Evolutionary conservation across 306 rosid genomes (phyloP), one percentile per base, ranked within the genome.

Genomic region (Hippophae tibetana): DNA sequence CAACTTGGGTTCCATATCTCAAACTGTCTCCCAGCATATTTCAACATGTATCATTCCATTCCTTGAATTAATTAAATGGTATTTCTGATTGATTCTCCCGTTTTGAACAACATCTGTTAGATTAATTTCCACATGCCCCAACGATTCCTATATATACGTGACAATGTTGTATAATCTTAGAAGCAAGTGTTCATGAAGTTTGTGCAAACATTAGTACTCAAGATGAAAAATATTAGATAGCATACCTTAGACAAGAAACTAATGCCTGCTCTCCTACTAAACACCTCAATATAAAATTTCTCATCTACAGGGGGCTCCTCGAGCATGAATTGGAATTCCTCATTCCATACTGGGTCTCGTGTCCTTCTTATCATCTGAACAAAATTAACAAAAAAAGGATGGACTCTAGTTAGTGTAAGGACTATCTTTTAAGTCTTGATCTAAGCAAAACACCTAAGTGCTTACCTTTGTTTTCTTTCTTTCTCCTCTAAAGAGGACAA

Each of bases 251-350:
- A 67, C 27, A 64, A 72, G 69, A 87, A 78, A 63, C 82, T 72
- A 23, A 87, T 60, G 54, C 47, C 46, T 23, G 69, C 72, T 58
- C 86, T 61, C 84, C 67, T 85, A 77, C 86, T 89, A 68, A 77
- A 18, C 42, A 92, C 88, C 65, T 88, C 90, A 47, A 92, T 64
- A 63, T 78, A 75, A 65, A 92, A 58, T 74, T 84, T 88, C 70
- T 87, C 95, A 50, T 80, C 71, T 27, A 68, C 70, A 48, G 99
- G 99, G 62, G 96, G 82, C 75, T 92, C 90, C 77, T 88, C 95
- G 7, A 92, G 85, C 88, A 81, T 68, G 65, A 92, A 92, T 45
- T 82, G 78, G 65, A 92, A 92, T 63, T 92, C 96, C 70, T 88
- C 93, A 55, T 82, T 82, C 99, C 96, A 92, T 10, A 62, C 70